Evolutionary conservation across 1,284 basidiomycete genomes (phyloP).

Genomic region (Termitomyces sp.): DNA sequence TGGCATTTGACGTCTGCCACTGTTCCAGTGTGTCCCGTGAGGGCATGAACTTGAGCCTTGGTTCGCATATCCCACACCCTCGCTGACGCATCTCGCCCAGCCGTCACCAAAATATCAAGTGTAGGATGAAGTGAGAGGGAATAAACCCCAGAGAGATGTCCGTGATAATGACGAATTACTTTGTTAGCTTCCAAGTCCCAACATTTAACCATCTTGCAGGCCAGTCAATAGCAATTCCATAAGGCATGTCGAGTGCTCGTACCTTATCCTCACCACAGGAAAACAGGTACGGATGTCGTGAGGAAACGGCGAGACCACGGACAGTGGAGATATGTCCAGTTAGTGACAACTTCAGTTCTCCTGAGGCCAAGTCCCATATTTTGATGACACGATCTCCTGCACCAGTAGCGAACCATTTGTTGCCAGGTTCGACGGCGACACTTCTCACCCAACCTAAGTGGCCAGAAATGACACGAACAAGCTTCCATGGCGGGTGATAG

Average conservation of each 20-base stretch:
- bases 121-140: slow-evolving; percentile 89
- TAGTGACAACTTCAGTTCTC: slow-evolving; percentile 91
- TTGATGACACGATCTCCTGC: slow-evolving; percentile 98
- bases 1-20: slow-evolving; percentile 94
- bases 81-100: slow-evolving; percentile 92
- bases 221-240: slow-evolving; percentile 1
- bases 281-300: slow-evolving; percentile 95
- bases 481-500: slow-evolving; percentile 95
- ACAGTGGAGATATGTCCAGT: slow-evolving; percentile 99
- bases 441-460: slow-evolving; percentile 99
- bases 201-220: slow-evolving; percentile 91
- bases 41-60: slow-evolving; percentile 91
- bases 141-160: slow-evolving; percentile 96
- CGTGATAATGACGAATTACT: slow-evolving; percentile 97
- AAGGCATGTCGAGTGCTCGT: slow-evolving; percentile 6
- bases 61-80: slow-evolving; percentile 99
- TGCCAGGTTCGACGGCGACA: slow-evolving; percentile 94
- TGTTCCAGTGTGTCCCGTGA: slow-evolving; percentile 91
- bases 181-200: slow-evolving; percentile 99
- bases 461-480: slow-evolving; percentile 94
- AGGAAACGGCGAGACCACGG: slow-evolving; percentile 87
- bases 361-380: slow-evolving; percentile 98
- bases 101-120: slow-evolving; percentile 91
- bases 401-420: slow-evolving; percentile 98
- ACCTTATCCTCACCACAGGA: slow-evolving; percentile 98